Base-by-base conservation (phyloP, 1,139 yeast genomes). In the Eremothecium coryli region DNA sequence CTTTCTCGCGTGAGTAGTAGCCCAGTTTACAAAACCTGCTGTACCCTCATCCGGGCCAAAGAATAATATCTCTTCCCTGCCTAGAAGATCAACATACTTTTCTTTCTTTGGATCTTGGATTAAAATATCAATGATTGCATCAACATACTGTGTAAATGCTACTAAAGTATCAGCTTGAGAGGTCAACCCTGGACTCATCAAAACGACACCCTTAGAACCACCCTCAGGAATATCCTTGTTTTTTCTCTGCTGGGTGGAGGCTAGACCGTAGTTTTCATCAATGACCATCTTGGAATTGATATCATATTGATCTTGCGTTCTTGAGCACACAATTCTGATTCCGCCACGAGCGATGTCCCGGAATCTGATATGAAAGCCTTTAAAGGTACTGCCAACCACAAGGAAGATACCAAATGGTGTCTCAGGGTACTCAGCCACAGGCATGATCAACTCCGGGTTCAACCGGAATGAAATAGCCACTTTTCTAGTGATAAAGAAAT, bases 41-140 rank as follows among this genome's bases (percentile, higher is more conserved):
- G 97, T 86, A 61, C 95, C 94, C 68, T 90, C 98, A 65, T 90
- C 98, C 14, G 98, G 98, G 36, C 98, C 98, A 76, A 90, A 81
- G 62, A 84, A 90, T 50, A 90, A 66, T 49, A 90, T 90, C 66
- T 90, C 98, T 34, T 81, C 85, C 54, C 80, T 72, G 43, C 76
- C 74, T 57, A 85, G 79, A 42, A 84, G 68, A 56, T 90, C 97
- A 41, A 90, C 88, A 55, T 86, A 80, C 36, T 73, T 70, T 49
- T 85, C 95, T 64, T 85, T 85, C 44, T 79, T 74, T 23, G 90
- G 90, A 39, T 71, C 75, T 32, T 79, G 79, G 54, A 90, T 73
- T 54, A 90, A 69, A 48, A 90, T 69, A 58, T 90, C 98, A 50
- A 90, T 74, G 48, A 90, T 71, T 1, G 97, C 68, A 61, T 90